Evolutionary conservation across 352 stramenopile genomes (phyloP).

Genomic region (Globisporangium uncinulatum): DNA sequence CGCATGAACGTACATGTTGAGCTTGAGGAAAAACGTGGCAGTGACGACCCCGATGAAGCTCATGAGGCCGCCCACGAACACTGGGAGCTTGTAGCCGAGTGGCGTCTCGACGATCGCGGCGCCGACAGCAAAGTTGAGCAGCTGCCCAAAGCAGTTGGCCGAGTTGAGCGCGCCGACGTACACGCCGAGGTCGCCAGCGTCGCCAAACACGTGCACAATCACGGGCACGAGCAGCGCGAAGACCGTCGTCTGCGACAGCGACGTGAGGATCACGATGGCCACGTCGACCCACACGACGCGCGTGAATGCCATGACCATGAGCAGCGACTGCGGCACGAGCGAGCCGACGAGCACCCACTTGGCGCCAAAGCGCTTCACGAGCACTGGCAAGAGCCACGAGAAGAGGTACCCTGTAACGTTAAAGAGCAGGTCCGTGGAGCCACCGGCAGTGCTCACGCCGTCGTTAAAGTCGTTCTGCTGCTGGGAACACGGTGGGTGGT

Average conservation of each 20-base stretch:
- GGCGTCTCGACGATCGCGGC: background rate
- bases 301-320: constrained; percentile 1
- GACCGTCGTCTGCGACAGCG: background rate
- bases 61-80: constrained; percentile 18
- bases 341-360: background rate
- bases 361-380: background rate
- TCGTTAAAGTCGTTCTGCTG: background rate
- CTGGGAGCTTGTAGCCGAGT: constrained; percentile 8
- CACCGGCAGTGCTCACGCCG: background rate
- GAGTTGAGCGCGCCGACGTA: constrained; percentile 50
- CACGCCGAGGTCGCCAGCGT: constrained; percentile 24
- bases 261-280: background rate
- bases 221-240: constrained; percentile 13
- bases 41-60: constrained; percentile 61
- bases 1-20: constrained; percentile 49
- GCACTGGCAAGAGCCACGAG: constrained; percentile 8
- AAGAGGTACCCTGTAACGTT: constrained; percentile 8
- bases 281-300: background rate
- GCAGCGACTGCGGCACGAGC: background rate
- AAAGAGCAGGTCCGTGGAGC: background rate
- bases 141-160: constrained; percentile 8
- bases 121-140: background rate
- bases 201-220: constrained; percentile 24
- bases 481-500: background rate
- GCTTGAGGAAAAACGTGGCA: constrained; percentile 42